phyloP scores from a whole-genome alignment of 176 grass and related monocot genomes.

The Zoysia japonica region DNA sequence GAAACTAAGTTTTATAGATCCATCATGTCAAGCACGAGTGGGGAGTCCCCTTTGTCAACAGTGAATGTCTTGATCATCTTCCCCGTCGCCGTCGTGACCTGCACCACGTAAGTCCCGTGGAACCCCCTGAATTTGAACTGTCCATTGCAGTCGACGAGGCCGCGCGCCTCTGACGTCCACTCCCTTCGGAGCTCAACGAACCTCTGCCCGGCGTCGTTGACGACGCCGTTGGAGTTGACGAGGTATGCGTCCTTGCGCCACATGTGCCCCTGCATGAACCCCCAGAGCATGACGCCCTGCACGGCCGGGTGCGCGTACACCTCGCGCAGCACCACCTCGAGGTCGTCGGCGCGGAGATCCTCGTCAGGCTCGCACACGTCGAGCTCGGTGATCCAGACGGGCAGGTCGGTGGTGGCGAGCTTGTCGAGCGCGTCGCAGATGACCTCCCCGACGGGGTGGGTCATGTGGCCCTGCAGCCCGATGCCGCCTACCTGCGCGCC shows the following conservation, averaged over 20 bases:
- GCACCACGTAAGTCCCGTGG: constrained; percentile 51
- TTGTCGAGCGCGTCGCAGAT: constrained; percentile 59
- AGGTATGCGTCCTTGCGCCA: constrained; percentile 56
- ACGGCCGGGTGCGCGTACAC: constrained; percentile 75
- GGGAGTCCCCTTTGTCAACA: constrained; percentile 49
- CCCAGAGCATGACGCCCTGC: constrained; percentile 71
- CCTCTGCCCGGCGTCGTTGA: constrained; percentile 62
- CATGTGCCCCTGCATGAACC: constrained; percentile 67
- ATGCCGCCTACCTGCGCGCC: constrained; percentile 63
- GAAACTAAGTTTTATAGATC: background rate
- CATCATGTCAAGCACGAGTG: constrained; percentile 27
- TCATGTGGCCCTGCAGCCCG: constrained; percentile 65
- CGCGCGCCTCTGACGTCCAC: constrained; percentile 52
- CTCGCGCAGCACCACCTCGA: constrained; percentile 74
- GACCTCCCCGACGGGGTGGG: constrained; percentile 56
- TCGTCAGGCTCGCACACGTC: constrained; percentile 61
- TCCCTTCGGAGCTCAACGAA: constrained; percentile 42
- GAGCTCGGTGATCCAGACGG: constrained; percentile 75
- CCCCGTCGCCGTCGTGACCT: constrained; percentile 35
- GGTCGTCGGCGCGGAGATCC: constrained; percentile 66
- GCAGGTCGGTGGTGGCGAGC: constrained; percentile 52
- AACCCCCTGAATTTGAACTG: constrained; percentile 70
- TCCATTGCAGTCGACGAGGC: constrained; percentile 22
- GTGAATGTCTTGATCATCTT: constrained; percentile 47
- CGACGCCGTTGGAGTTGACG: constrained; percentile 61